Conservation (phyloP, 139 green algal genomes). For the Microglena sp. region DNA sequence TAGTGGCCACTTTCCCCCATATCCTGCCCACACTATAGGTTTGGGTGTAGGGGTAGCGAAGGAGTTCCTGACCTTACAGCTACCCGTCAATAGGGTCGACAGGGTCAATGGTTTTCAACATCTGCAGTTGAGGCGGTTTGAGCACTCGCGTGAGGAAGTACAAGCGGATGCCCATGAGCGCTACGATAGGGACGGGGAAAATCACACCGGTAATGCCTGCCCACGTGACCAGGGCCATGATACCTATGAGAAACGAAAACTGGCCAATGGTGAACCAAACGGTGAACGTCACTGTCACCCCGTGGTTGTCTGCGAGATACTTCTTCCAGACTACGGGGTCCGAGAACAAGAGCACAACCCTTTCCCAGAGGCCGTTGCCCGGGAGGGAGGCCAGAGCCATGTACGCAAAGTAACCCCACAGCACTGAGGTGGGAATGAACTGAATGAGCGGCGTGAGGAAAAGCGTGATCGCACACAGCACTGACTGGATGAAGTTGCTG, state of each 20-base stretch:
- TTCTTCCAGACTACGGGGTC: conserved; percentile 36
- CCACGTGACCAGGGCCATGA: conserved; percentile 36
- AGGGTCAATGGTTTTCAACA: too few species aligned
- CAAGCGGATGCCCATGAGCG: conserved; percentile 49
- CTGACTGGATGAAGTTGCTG: conserved; percentile 56
- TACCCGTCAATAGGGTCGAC: too few species aligned
- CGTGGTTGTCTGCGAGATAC: too few species aligned
- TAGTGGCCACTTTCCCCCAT: too few species aligned
- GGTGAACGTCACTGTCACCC: conserved; percentile 13
- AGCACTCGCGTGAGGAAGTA: not conserved
- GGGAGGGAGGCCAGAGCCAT: conserved; percentile 72
- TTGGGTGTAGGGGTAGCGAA: too few species aligned
- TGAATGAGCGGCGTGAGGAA: conserved; percentile 51
- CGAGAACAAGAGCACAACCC: conserved; percentile 56
- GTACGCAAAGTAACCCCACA: conserved; percentile 87
- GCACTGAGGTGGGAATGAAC: conserved; percentile 49
- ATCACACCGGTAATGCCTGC: conserved; percentile 28
- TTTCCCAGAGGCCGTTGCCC: conserved; percentile 43
- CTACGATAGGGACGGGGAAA: conserved; percentile 80
- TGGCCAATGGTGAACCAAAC: conserved; percentile 43
- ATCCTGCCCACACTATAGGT: too few species aligned
- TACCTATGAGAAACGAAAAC: conserved; percentile 8
- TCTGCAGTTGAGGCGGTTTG: too few species aligned
- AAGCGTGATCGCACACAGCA: conserved; percentile 59
- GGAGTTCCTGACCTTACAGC: too few species aligned